Base-by-base conservation (phyloP, 1,284 basidiomycete genomes). In the Inonotus hispidus region DNA sequence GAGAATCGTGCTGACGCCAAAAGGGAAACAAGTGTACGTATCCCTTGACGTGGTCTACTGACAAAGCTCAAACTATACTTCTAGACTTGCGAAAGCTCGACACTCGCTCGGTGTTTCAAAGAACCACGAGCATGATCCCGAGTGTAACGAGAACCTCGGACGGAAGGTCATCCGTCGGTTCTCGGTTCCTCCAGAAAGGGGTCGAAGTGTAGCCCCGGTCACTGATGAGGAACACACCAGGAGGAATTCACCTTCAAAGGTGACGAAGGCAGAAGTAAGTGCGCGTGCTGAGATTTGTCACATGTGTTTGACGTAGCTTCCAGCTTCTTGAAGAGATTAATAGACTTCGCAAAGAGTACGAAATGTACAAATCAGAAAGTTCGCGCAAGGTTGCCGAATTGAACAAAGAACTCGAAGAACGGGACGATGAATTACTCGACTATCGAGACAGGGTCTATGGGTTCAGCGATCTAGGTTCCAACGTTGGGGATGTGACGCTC, bases 1-100 rank as follows among this genome's bases (percentile, higher is more conserved):
- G 13, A 72, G 71, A 39, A 68, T 81, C 3, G 67, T 72, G 6
- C 68, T 82, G 60, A 81, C 79, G 19, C 68, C 74, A 0, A 67
- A 70, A 21, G 79, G 77, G 1, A 80, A 77, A 71, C 80, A 78
- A 70, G 70, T 70, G 79, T 82, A 66, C 56, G 76, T 68, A 27
- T 29, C 13, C 7, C 10, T 25, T 19, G n/a, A n/a, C n/a, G n/a
- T n/a, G n/a, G 10, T 54, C 7, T 27, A 8, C n/a, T 38, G 41
- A 39, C 53, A 45, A 23, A 25, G 19, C 56, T 27, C 27, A 2
- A 27, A 39, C 23, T 39, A 19, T 23, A 38, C 14, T 19, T 11
- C 3, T 45, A 58, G 54, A 66, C 68, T 58, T 64, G 66, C 41
- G 38, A 35, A 58, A 61, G 43, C 35, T 23, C 55, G 35, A 8